Percentiles rank a stretch among this genome's conserved stretches.
Evolutionary conservation across 352 stramenopile genomes (phyloP).

Genomic region (Pythium dissotocum): DNA sequence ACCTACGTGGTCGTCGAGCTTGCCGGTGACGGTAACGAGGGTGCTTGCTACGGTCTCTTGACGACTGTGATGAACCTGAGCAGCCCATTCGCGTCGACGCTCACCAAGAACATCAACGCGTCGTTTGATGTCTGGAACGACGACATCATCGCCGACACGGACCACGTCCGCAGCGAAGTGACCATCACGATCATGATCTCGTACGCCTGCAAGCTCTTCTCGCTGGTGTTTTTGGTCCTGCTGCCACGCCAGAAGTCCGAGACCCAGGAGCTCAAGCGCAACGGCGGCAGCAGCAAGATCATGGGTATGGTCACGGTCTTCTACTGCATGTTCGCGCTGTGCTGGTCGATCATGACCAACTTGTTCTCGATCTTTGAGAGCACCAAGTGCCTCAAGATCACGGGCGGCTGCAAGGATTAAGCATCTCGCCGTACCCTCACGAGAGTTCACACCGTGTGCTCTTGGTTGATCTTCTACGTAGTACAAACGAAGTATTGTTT

Average conservation of each 20-base stretch:
- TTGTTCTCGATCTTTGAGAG: conserved; percentile 30
- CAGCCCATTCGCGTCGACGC: conserved; percentile 28
- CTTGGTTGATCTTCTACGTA: neutral
- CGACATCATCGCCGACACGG: conserved; percentile 26
- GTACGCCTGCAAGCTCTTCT: conserved; percentile 31
- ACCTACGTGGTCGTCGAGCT: conserved; percentile 32
- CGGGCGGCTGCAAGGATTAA: conserved; percentile 27
- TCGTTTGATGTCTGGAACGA: conserved; percentile 28
- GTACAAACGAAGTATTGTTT: neutral
- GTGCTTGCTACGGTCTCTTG: conserved; percentile 30
- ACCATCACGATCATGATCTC: conserved; percentile 31
- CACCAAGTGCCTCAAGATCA: conserved; percentile 34
- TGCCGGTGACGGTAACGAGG: conserved; percentile 33
- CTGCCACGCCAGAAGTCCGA: conserved; percentile 25
- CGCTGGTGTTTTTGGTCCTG: conserved; percentile 21
- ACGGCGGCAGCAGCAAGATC: conserved; percentile 28
- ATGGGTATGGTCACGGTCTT: conserved; percentile 25
- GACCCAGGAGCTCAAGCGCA: conserved; percentile 33
- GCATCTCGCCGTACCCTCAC: neutral
- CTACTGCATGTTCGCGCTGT: conserved; percentile 28
- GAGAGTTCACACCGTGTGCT: no score
- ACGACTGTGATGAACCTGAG: conserved; percentile 34
- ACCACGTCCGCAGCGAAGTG: conserved; percentile 25
- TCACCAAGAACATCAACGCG: conserved; percentile 30
- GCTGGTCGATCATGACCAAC: conserved; percentile 33